Conservation (phyloP, 176 grass and related monocot species). For the Eremochloa ophiuroides region DNA sequence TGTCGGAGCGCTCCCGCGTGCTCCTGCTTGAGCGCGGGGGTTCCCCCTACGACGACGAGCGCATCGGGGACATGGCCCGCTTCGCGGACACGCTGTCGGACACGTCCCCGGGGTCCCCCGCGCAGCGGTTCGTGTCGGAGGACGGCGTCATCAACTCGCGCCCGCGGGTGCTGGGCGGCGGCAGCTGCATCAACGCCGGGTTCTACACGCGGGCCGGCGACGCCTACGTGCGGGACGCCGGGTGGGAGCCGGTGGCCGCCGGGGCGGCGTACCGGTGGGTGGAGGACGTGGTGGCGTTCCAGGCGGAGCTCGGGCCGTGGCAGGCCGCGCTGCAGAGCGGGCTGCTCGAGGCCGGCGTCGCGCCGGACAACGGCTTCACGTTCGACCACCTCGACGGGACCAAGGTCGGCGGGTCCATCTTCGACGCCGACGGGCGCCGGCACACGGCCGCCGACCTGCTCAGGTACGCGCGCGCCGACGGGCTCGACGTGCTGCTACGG, state of each 20-base stretch:
- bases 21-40: slow-evolving; percentile 77
- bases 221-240: slow-evolving; percentile 38
- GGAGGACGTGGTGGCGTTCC: slow-evolving; percentile 60
- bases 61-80: slow-evolving; percentile 44
- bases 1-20: slow-evolving; percentile 58
- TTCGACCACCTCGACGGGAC: slow-evolving; percentile 60
- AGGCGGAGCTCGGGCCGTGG: slow-evolving; percentile 50
- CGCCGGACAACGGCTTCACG: slow-evolving; percentile 64
- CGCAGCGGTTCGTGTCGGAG: slow-evolving; percentile 82
- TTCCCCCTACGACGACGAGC: slow-evolving; percentile 67
- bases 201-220: slow-evolving; percentile 77
- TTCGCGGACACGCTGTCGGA: slow-evolving; percentile 61
- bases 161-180: slow-evolving; percentile 76
- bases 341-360: slow-evolving; percentile 48
- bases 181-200: slow-evolving; percentile 82
- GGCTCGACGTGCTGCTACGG: slow-evolving; percentile 53
- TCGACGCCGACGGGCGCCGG: slow-evolving; percentile 48
- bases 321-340: slow-evolving; percentile 54
- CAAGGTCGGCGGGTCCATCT: slow-evolving; percentile 62
- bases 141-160: slow-evolving; percentile 83
- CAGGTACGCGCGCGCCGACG: slow-evolving; percentile 33
- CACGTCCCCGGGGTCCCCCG: slow-evolving; percentile 41
- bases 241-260: slow-evolving; percentile 36
- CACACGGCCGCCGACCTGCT: slow-evolving; percentile 79
- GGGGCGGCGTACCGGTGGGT: slow-evolving; percentile 72